Conservation (phyloP, 2,329 filamentous ascomycete species). For the Dactylonectria macrodidyma region DNA sequence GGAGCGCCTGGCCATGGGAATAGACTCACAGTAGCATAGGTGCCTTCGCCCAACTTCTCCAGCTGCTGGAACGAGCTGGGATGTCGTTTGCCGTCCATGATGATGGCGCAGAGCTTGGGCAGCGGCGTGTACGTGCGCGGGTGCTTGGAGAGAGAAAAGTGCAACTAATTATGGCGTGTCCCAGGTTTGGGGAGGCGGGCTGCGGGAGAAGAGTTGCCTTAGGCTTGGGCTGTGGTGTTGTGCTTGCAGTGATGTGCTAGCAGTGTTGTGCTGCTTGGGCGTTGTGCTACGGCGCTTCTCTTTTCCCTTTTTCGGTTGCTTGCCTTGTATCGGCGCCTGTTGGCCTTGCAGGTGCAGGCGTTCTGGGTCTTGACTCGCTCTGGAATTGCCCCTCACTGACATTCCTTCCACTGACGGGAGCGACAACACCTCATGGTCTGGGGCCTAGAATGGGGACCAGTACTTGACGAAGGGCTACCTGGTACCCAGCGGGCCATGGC, state of each 20-base stretch:
- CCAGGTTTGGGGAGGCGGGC: conserved; percentile 2
- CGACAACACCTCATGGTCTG: not conserved
- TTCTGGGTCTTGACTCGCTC: conserved; percentile 1
- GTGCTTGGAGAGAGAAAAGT: conserved; percentile 2
- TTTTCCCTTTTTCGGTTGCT: conserved; percentile 1
- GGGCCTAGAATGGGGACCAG: not conserved
- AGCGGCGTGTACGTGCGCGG: not conserved
- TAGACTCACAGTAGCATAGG: conserved; percentile 89
- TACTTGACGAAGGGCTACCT: not conserved
- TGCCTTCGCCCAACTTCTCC: conserved; percentile 98
- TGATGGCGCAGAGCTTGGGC: conserved; percentile 36
- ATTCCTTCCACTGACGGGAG: conserved; percentile 4
- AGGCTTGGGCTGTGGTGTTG: conserved; percentile 20
- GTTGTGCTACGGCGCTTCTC: not conserved
- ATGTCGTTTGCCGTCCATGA: conserved; percentile 93
- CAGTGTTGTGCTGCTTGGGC: not conserved
- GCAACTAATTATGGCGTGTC: conserved; percentile 10
- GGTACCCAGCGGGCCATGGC: not conserved
- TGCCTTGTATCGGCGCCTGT: not conserved
- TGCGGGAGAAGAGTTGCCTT: conserved; percentile 15
- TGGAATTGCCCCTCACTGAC: conserved; percentile 5
- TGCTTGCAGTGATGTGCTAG: conserved; percentile 9
- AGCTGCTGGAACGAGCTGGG: conserved; percentile 99
- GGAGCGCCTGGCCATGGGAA: not conserved
- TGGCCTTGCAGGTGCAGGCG: conserved; percentile 8